Evolutionary conservation across 441 rosid genomes (phyloP).

Genomic region (Mallotus repandus): DNA sequence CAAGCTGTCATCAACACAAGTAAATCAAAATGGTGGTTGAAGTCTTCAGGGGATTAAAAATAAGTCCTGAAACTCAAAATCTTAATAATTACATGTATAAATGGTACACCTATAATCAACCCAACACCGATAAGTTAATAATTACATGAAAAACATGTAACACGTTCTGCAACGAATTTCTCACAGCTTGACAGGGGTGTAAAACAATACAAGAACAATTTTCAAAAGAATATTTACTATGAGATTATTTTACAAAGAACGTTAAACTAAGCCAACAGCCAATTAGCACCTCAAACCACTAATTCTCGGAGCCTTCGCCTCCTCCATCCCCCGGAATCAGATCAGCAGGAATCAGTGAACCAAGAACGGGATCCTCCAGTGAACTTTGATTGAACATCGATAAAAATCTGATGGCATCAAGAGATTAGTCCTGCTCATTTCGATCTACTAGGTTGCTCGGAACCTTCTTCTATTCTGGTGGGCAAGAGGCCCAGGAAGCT

Average conservation of each 20-base stretch:
- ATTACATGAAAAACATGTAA: slow-evolving; percentile 3
- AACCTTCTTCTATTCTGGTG: slow-evolving; percentile 55
- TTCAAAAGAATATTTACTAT: slow-evolving; percentile 46
- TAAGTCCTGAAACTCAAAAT: not conserved
- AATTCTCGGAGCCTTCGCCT: slow-evolving; percentile 33
- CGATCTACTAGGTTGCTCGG: slow-evolving; percentile 47
- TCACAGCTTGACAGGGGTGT: slow-evolving; percentile 13
- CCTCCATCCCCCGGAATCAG: slow-evolving; percentile 21
- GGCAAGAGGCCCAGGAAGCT: slow-evolving; percentile 81
- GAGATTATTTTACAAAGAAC: slow-evolving; percentile 35
- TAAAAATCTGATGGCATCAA: slow-evolving; percentile 8
- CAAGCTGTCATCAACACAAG: too few species aligned
- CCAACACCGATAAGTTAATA: slow-evolving; percentile 7
- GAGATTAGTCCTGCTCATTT: slow-evolving; percentile 27
- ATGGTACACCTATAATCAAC: slow-evolving; percentile 17
- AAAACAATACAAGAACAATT: slow-evolving; percentile 25
- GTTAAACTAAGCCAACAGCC: slow-evolving; percentile 25
- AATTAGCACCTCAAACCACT: slow-evolving; percentile 40
- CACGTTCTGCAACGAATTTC: slow-evolving; percentile 12
- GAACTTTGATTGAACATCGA: slow-evolving; percentile 14
- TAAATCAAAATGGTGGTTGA: too few species aligned
- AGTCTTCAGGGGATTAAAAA: not conserved
- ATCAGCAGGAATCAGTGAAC: slow-evolving; percentile 15
- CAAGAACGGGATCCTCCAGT: slow-evolving; percentile 19
- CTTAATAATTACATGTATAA: slow-evolving; percentile 16